These are phyloP conservation scores for Didymella lethalis DNA, from an alignment of 2,329 filamentous ascomycete species.

Conservation along the genomic window DNA sequence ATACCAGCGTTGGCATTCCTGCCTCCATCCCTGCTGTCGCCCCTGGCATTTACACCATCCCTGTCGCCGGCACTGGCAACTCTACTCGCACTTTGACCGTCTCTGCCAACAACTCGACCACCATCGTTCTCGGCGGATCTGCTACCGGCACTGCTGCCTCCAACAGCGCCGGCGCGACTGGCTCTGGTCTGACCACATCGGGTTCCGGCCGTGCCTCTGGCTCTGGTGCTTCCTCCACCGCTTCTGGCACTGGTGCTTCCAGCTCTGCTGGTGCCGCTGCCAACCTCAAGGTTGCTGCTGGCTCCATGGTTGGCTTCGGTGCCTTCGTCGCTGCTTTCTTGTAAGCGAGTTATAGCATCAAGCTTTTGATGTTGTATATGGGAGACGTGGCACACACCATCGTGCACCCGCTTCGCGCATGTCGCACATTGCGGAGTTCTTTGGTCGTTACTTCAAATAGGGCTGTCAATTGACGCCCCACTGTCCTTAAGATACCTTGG, in stretches of 20 bases:
- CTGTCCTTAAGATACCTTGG: conserved; percentile 46
- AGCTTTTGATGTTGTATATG: conserved; percentile 18
- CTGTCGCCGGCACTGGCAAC: conserved; percentile 40
- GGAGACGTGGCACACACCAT: conserved; percentile 24
- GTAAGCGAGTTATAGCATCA: conserved; percentile 34
- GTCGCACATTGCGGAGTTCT: conserved; percentile 11
- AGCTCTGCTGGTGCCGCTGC: conserved; percentile 37
- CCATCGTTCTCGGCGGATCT: conserved; percentile 31
- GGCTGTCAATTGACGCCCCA: conserved; percentile 25
- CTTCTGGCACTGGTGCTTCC: conserved; percentile 25
- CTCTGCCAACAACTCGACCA: conserved; percentile 48
- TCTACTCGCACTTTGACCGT: conserved; percentile 42
- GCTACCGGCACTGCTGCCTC: conserved; percentile 17
- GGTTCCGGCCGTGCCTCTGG: conserved; percentile 24
- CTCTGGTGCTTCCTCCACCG: conserved; percentile 22
- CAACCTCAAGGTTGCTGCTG: conserved; percentile 43
- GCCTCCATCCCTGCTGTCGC: conserved; percentile 49
- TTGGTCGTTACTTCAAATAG: conserved; percentile 14
- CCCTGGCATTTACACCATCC: conserved; percentile 47
- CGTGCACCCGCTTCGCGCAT: conserved; percentile 29
- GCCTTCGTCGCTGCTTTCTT: conserved; percentile 49
- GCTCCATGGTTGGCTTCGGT: conserved; percentile 46
- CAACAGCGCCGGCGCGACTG: conserved; percentile 19
- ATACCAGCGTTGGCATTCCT: conserved; percentile 32
- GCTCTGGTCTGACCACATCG: conserved; percentile 22